phyloP scores from a whole-genome alignment of 495 filamentous ascomycete genomes.

The Talaromyces trachyspermus region DNA sequence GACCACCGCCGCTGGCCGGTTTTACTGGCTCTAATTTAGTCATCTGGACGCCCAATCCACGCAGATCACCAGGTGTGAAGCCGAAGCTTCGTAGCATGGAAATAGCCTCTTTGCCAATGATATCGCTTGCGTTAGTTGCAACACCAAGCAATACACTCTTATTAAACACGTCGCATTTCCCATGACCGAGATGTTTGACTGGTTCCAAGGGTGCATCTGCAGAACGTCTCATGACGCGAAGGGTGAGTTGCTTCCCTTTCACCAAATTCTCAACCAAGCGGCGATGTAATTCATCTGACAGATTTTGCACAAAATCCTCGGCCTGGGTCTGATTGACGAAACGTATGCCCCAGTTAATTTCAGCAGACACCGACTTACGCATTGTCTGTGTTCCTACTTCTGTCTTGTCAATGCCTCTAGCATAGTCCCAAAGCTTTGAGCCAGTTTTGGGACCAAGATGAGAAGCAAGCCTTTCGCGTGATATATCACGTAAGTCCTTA shows the following conservation, averaged over 20 bases:
- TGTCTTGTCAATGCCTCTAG: conserved; percentile 76
- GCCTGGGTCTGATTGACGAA: conserved; percentile 85
- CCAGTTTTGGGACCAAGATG: conserved; percentile 86
- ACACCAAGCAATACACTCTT: conserved; percentile 78
- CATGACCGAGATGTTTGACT: conserved; percentile 89
- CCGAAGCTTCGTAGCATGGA: conserved; percentile 73
- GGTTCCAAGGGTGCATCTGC: conserved; percentile 84
- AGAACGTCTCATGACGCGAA: conserved; percentile 88
- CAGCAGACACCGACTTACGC: conserved; percentile 88
- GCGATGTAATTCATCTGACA: conserved; percentile 75
- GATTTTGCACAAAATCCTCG: conserved; percentile 76
- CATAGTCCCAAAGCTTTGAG: conserved; percentile 83
- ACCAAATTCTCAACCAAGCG: conserved; percentile 74
- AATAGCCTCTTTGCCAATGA: conserved; percentile 71
- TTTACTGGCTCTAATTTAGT: conserved; percentile 82
- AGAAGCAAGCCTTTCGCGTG: conserved; percentile 65
- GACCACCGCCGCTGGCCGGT: conserved; percentile 20
- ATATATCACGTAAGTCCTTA: conserved; percentile 66
- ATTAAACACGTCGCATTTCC: conserved; percentile 88
- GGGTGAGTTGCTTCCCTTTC: conserved; percentile 77
- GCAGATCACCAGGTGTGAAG: conserved; percentile 81
- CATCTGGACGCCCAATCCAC: conserved; percentile 87
- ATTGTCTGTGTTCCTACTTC: conserved; percentile 78
- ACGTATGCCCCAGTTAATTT: conserved; percentile 97
- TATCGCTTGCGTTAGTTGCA: conserved; percentile 63